Evolutionary conservation across 306 rosid genomes (phyloP), one percentile per base, ranked within the genome.

Genomic region (Spatholobus suberectus): DNA sequence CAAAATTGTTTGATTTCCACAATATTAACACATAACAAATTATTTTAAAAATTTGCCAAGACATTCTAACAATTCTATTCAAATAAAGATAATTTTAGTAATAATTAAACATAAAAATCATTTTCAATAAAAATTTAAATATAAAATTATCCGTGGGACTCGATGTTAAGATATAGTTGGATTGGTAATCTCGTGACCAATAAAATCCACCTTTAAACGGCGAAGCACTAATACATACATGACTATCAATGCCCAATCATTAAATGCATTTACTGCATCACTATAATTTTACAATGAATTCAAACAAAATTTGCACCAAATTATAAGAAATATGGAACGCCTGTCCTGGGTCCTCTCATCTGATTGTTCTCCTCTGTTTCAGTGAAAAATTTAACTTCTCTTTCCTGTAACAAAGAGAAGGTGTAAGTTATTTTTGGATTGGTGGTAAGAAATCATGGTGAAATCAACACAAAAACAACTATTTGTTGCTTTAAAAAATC

Each of bases 321-420:
- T 88, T 87, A 94, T 78, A 94, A 92, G 93, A 94, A 94, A 89
- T 94, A 94, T 5, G 98, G 98, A 66, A 94, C 98, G 65, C 96
- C 98, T 77, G 97, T 92, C 88, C 98, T 91, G 1, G 97, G 98
- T 43, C 97, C 98, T 83, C 98, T 83, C 98, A 94, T 94, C 90
- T 94, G 98, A 86, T 92, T 94, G 91, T 94, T 94, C 90, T 94
- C 98, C 85, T 94, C 97, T 62, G 97, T 94, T 82, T 94, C 97
- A 4, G 98, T 94, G 91, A 94, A 94, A 76, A 94, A 94, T 77
- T 94, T 92, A 76, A 94, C 98, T 41, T 94, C 98, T 79, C 98
- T 92, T 84, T 94, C 97, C 98, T 94, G 94, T 82, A 9, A 6
- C 51, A 61, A 81, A 84, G 40, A n/a, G 10, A 35, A 20, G 52